These are phyloP conservation scores for Acacia melanoxylon DNA, from an alignment of 306 rosid genomes.

Conservation along the genomic window DNA sequence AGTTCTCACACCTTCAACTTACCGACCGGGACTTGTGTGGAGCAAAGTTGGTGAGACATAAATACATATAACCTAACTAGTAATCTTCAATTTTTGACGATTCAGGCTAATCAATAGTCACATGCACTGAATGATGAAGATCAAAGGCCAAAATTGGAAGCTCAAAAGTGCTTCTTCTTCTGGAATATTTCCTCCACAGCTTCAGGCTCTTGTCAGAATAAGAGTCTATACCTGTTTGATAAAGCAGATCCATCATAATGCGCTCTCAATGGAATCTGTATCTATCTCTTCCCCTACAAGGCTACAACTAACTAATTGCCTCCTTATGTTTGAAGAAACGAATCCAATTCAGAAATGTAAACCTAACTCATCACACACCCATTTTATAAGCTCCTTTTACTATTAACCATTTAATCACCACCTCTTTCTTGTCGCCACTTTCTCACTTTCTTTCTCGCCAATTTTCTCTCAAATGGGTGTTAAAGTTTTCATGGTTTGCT, in stretches of 20 bases:
- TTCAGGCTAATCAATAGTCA: neutral
- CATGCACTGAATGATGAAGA: neutral
- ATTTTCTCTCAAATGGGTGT: slow-evolving; percentile 59
- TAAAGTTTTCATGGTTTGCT: slow-evolving; percentile 52
- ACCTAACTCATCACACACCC: slow-evolving; percentile 14
- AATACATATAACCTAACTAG: neutral
- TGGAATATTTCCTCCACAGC: neutral
- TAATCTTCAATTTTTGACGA: neutral
- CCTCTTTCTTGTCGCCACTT: slow-evolving; percentile 16
- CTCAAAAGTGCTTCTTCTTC: neutral
- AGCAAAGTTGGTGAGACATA: neutral
- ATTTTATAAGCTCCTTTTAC: neutral
- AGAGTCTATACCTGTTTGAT: slow-evolving; percentile 17
- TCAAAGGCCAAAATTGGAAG: slow-evolving; percentile 17
- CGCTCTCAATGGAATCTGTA: slow-evolving; percentile 20
- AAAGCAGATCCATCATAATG: neutral
- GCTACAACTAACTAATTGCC: slow-evolving; percentile 36
- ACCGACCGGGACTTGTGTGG: neutral
- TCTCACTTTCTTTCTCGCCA: slow-evolving; percentile 12
- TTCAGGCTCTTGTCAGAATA: slow-evolving; percentile 2
- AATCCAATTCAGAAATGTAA: slow-evolving; percentile 36
- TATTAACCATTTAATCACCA: slow-evolving; percentile 22
- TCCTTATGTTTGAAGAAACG: slow-evolving; percentile 48
- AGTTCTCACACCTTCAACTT: slow-evolving; percentile 4
- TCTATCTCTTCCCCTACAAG: slow-evolving; percentile 13